A percentile compares a stretch with the other conserved stretches of the same genome.
phyloP scores from a whole-genome alignment of 257 asterid genomes.

The Solanum piurae region DNA sequence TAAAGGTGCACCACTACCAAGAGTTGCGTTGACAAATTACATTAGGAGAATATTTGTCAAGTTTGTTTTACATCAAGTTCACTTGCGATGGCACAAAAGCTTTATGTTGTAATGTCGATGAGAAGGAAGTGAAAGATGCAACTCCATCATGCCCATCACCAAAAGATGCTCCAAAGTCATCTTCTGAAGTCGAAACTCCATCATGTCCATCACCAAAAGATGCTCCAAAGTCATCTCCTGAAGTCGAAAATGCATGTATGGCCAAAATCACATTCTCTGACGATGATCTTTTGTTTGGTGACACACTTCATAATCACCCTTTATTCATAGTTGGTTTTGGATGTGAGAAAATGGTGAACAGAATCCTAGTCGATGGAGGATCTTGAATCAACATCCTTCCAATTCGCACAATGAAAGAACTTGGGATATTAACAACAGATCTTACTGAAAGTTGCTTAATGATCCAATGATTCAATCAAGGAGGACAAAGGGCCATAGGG shows the following conservation, averaged over 20 bases:
- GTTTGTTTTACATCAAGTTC: background rate
- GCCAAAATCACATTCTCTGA: background rate
- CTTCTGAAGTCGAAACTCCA: no score
- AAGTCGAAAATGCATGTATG: background rate
- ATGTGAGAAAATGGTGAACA: background rate
- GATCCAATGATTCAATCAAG: background rate
- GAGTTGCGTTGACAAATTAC: background rate
- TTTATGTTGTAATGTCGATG: background rate
- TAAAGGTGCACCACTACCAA: no score
- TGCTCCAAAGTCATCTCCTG: background rate
- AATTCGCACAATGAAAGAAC: background rate
- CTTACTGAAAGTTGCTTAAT: background rate
- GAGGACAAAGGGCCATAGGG: background rate
- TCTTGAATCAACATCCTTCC: background rate
- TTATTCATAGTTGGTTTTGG: background rate
- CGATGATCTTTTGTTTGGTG: background rate
- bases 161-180: no score
- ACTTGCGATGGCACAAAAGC: background rate
- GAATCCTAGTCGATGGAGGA: background rate
- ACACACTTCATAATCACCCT: background rate
- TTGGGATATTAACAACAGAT: background rate
- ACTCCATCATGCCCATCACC: background rate
- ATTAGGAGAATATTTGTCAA: background rate
- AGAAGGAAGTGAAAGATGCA: background rate
- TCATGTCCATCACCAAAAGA: background rate